Percentiles rank a stretch among this genome's conserved stretches.
Conservation (phyloP, 2,329 filamentous ascomycete species). For the Colletotrichum spaethianum region DNA sequence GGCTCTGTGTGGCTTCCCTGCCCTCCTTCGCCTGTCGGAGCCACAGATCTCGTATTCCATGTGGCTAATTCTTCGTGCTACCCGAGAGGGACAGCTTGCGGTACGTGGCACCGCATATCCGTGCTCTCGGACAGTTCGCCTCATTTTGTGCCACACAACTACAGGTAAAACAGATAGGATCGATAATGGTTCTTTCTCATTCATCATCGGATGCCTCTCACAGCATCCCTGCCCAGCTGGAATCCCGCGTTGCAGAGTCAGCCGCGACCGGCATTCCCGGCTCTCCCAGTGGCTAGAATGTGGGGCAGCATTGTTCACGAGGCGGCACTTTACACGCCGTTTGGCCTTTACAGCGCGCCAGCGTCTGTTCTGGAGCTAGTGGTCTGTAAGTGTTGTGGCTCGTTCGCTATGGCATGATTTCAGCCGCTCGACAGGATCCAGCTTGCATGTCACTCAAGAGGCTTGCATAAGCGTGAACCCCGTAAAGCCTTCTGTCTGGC, state of each 20-base stretch:
- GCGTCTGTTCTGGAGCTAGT: conserved; percentile 16
- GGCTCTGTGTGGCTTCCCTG: conserved; percentile 24
- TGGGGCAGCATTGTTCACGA: conserved; percentile 34
- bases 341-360: conserved; percentile 4
- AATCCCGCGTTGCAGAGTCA: conserved; percentile 13
- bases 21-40: conserved; percentile 21
- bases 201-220: conserved; percentile 34
- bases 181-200: not conserved
- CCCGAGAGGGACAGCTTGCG: conserved; percentile 17
- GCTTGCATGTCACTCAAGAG: conserved; percentile 10
- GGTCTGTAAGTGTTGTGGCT: not conserved
- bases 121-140: not conserved
- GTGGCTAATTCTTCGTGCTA: conserved; percentile 36
- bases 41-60: conserved; percentile 16
- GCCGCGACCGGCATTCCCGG: conserved; percentile 36
- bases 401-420: conserved; percentile 31
- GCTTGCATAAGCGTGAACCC: conserved; percentile 33
- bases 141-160: conserved; percentile 9
- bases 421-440: conserved; percentile 33
- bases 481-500: not conserved
- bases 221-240: conserved; percentile 36
- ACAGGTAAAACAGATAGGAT: not conserved
- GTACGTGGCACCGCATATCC: conserved; percentile 16
- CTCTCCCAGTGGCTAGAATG: conserved; percentile 17
- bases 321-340: conserved; percentile 30